Base-by-base conservation (phyloP, 345 rosid genomes). In the Odontarrhena argentea region DNA sequence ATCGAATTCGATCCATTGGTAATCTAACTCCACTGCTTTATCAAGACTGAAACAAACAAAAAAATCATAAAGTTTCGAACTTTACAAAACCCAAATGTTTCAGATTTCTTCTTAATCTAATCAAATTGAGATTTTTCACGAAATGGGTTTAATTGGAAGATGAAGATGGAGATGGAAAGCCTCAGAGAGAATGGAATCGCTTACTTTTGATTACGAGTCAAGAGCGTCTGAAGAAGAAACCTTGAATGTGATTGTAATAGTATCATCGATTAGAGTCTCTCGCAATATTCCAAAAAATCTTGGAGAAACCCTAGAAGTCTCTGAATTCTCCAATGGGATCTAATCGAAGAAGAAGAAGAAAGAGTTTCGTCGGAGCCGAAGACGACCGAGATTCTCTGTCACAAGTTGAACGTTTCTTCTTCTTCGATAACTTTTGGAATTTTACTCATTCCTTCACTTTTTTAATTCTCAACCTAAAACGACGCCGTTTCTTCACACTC, bases 1-100 rank as follows among this genome's bases (percentile, higher is more conserved):
- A 71, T 83, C 91, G 54, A 95, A 95, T 69, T 91, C 99, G 48
- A 91, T 87, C 96, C 96, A 91, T 13, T 89, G 89, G 70, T 87
- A 84, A 70, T 95, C 99, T 67, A 89, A 63, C 75, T 95, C 97
- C 65, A 87, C 87, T 56, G 90, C 89, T 76, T 87, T 91, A 26
- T 91, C 96, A 69, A 91, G 86, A 68, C 98, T 90, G 85, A 67
- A 72, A 65, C 52, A 13, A 58, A 7, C 3, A 3, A 34, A 61
- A 13, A 60, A 26, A n/a, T 8, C n/a, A 40, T 7, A 55, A 68
- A 57, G 57, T 36, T 9, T 10, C 6, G 26, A 69, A 43, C 22
- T 65, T 65, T 18, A 38, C 58, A 49, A 40, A 71, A 64, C 54
- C 62, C 38, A 36, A 53, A 53, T 61, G 74, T 44, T 50, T 12